Evolutionary conservation across 2,329 filamentous ascomycete species (phyloP).

Genomic region (Calonectria multiphialidica): DNA sequence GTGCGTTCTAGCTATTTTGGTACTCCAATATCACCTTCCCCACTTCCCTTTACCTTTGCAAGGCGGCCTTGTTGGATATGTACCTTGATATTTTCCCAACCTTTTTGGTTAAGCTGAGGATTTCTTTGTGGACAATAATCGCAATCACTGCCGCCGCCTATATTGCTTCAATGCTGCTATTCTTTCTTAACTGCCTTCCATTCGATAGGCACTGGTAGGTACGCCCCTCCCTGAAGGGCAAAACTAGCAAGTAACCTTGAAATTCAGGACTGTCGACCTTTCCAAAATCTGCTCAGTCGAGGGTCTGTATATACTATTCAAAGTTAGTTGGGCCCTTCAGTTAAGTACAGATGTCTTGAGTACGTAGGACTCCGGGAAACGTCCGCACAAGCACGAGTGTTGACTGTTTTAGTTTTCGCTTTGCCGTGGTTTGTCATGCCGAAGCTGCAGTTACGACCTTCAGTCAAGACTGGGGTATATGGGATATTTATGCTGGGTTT

Average conservation of each 20-base stretch:
- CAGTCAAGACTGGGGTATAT: not conserved
- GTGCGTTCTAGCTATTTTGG: not conserved
- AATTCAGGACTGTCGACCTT: not conserved
- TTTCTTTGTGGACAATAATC: not conserved
- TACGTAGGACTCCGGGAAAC: not conserved
- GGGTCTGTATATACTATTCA: not conserved
- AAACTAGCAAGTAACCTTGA: not conserved
- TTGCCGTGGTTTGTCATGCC: not conserved
- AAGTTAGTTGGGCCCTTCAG: not conserved
- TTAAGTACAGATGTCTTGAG: not conserved
- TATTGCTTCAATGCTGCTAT: not conserved
- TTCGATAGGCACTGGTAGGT: not conserved
- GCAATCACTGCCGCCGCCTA: not conserved
- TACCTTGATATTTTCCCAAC: not conserved
- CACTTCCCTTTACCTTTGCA: not conserved
- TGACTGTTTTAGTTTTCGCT: not conserved
- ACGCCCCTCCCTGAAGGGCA: too few species aligned
- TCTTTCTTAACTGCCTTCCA: not conserved
- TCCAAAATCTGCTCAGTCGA: not conserved
- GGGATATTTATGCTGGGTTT: not conserved
- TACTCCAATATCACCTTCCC: not conserved
- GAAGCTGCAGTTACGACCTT: not conserved
- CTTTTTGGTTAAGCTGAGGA: not conserved
- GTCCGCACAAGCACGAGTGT: too few species aligned
- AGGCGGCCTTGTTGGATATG: not conserved